Evolutionary conservation across 2,329 filamentous ascomycete genomes (phyloP).

Genomic region (Talaromyces islandicus): DNA sequence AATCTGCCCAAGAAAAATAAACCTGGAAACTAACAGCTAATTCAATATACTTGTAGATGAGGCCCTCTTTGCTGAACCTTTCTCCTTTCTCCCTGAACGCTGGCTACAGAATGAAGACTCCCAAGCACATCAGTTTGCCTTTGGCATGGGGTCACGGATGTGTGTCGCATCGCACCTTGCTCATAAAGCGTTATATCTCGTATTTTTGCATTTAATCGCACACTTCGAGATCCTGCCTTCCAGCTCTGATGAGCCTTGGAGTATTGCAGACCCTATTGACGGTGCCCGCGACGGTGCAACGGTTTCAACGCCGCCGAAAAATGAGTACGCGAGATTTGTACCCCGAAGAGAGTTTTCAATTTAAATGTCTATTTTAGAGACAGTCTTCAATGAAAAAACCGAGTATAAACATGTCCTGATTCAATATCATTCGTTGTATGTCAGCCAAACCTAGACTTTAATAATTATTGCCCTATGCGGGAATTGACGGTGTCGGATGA

Average conservation of each 20-base stretch:
- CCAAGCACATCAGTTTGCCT: conserved; percentile 10
- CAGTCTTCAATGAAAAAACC: too few relatives aligned
- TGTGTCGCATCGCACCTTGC: conserved; percentile 10
- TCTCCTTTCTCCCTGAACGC: conserved; percentile 11
- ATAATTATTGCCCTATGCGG: background rate
- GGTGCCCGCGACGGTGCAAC: background rate
- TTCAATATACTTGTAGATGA: background rate
- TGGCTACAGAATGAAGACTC: conserved; percentile 12
- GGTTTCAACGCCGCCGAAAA: background rate
- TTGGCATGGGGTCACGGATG: conserved; percentile 11
- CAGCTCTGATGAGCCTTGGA: background rate
- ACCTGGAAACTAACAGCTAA: background rate
- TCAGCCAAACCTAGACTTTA: too few relatives aligned
- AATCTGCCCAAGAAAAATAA: background rate
- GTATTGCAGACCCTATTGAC: conserved; percentile 5
- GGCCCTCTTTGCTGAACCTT: background rate
- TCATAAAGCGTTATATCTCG: conserved; percentile 8
- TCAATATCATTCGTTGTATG: too few relatives aligned
- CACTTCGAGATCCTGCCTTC: conserved; percentile 10
- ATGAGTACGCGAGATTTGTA: conserved; percentile 2
- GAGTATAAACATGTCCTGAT: too few relatives aligned
- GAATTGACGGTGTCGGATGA: background rate
- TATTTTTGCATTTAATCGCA: conserved; percentile 8
- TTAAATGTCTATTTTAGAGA: background rate
- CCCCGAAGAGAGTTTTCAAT: background rate